Percentiles rank a stretch among this genome's conserved stretches.
These are phyloP conservation scores for Myriosclerotinia scirpicola DNA, from an alignment of 2,329 filamentous ascomycete genomes.

Conservation along the genomic window DNA sequence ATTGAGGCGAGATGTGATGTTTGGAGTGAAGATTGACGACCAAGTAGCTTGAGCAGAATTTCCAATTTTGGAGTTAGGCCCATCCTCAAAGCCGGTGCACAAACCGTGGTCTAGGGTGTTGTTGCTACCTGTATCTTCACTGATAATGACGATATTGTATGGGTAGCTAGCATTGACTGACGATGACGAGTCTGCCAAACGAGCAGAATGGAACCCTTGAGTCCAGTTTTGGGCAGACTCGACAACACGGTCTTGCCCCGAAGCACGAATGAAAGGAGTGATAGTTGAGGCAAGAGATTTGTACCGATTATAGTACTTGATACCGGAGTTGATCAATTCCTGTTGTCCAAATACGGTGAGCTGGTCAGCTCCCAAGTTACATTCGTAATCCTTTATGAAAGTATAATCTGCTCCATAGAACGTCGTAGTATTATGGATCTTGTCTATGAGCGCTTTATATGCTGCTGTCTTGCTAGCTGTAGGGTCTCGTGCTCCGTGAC, in stretches of 20 bases:
- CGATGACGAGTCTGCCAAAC: slow-evolving; percentile 45
- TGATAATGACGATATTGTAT: slow-evolving; percentile 64
- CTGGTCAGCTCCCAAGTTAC: slow-evolving; percentile 67
- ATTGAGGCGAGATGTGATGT: slow-evolving; percentile 70
- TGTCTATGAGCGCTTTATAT: slow-evolving; percentile 64
- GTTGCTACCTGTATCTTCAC: slow-evolving; percentile 66
- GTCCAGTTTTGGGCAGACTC: slow-evolving; percentile 75
- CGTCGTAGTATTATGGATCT: slow-evolving; percentile 59
- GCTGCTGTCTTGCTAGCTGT: slow-evolving; percentile 63
- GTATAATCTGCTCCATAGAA: slow-evolving; percentile 62
- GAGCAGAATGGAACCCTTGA: slow-evolving; percentile 62
- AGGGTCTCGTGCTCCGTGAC: slow-evolving; percentile 82
- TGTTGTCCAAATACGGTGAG: slow-evolving; percentile 67
- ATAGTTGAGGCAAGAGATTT: slow-evolving; percentile 54
- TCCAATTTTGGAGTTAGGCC: slow-evolving; percentile 50
- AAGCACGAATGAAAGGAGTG: slow-evolving; percentile 70
- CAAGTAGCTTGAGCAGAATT: slow-evolving; percentile 56
- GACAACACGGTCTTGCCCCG: slow-evolving; percentile 69
- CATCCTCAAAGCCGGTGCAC: slow-evolving; percentile 70
- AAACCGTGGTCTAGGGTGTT: slow-evolving; percentile 78
- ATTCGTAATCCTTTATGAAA: slow-evolving; percentile 72
- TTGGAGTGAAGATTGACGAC: slow-evolving; percentile 61
- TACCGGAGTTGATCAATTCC: slow-evolving; percentile 72
- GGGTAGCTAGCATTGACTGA: slow-evolving; percentile 47
- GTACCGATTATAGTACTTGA: slow-evolving; percentile 75